phyloP scores from a whole-genome alignment of 2,329 filamentous ascomycete species.

The Malbranchea cinnamomea region DNA sequence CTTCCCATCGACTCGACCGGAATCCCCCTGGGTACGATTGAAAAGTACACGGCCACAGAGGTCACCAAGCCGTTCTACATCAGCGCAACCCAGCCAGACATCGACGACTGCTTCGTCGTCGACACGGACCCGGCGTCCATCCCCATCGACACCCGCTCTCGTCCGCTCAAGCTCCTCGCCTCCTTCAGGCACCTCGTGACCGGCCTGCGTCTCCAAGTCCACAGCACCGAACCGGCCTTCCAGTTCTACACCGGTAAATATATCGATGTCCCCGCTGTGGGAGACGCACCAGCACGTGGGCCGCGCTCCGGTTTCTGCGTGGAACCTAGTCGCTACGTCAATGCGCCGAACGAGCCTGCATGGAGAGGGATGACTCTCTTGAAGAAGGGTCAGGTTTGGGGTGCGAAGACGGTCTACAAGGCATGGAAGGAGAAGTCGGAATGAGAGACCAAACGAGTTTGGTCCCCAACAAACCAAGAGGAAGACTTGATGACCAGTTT shows the following conservation, averaged over 20 bases:
- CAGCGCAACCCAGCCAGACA: conserved; percentile 52
- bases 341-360: conserved; percentile 66
- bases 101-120: conserved; percentile 85
- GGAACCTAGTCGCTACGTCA: conserved; percentile 81
- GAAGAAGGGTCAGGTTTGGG: conserved; percentile 74
- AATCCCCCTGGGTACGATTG: conserved; percentile 58
- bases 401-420: conserved; percentile 66
- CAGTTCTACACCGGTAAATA: conserved; percentile 90
- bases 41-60: conserved; percentile 48
- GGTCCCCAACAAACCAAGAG: too few species aligned
- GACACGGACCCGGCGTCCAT: conserved; percentile 46
- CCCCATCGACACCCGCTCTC: conserved; percentile 50
- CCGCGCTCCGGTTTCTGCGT: conserved; percentile 72
- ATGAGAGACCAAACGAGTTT: too few species aligned
- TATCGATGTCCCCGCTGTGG: conserved; percentile 56
- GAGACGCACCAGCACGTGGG: conserved; percentile 46
- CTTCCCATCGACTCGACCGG: conserved; percentile 57
- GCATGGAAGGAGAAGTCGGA: conserved; percentile 65
- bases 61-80: conserved; percentile 57
- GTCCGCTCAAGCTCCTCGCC: conserved; percentile 52
- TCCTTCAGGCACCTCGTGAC: conserved; percentile 59
- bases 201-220: conserved; percentile 68
- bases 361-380: conserved; percentile 68
- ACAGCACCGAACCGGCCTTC: conserved; percentile 88
- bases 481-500: too few species aligned